Evolutionary conservation across 768 basidiomycete genomes (phyloP).

Genomic region (Phylloporus scabripes): DNA sequence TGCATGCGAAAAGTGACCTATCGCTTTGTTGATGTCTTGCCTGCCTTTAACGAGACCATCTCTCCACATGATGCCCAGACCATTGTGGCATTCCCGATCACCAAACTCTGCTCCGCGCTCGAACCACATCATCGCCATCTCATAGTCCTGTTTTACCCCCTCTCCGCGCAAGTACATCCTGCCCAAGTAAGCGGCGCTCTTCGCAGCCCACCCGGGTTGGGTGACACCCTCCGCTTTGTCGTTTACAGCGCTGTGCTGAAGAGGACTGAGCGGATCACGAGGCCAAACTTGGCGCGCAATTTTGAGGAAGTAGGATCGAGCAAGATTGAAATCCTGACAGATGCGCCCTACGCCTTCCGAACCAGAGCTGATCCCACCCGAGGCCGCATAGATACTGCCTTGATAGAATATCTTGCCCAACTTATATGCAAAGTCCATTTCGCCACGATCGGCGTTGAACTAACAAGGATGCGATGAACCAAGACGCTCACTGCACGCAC

Average conservation of each 20-base stretch:
- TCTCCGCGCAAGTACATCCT: constrained; percentile 94
- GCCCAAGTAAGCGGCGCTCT: constrained; percentile 84
- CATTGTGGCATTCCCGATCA: constrained; percentile 87
- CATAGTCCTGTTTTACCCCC: constrained; percentile 73
- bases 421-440: constrained; percentile 82
- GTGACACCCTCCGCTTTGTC: constrained; percentile 49
- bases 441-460: constrained; percentile 95
- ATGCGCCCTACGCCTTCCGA: constrained; percentile 92
- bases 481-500: not conserved
- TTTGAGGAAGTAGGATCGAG: constrained; percentile 76
- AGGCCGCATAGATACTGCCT: constrained; percentile 79
- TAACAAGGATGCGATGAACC: constrained; percentile 28
- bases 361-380: constrained; percentile 79
- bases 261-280: constrained; percentile 57
- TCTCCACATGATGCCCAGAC: constrained; percentile 85
- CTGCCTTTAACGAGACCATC: constrained; percentile 76
- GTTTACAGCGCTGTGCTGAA: constrained; percentile 37
- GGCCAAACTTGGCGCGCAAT: constrained; percentile 89
- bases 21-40: constrained; percentile 61
- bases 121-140: constrained; percentile 88
- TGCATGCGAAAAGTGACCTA: constrained; percentile 66
- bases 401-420: constrained; percentile 96
- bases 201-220: constrained; percentile 59
- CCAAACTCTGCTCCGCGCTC: constrained; percentile 75
- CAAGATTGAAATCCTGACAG: constrained; percentile 68